Evolutionary conservation across 2,329 filamentous ascomycete species (phyloP), one percentile per base, ranked within the genome.

Genomic region (Nigrograna mackinnonii): DNA sequence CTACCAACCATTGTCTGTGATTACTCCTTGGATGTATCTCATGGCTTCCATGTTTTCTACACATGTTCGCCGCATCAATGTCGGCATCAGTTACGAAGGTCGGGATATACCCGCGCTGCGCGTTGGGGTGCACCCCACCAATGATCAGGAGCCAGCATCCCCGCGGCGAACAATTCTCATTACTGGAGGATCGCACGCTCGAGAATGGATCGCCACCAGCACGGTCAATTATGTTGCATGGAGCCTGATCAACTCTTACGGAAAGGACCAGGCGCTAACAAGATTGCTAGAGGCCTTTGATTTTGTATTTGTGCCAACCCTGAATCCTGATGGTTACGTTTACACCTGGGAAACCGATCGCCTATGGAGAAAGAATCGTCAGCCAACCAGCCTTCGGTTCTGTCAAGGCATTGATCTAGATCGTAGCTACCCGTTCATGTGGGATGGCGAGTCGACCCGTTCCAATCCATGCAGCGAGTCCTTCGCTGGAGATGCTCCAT

Each of bases 131-230:
- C 73, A 77, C 42, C 71, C 77, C 58, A 74, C 75, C 24, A 75
- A 76, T 62, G 59, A 74, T 40, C 60, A 78, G 20, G 68, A 77
- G 5, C 57, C 71, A 2, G 60, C 67, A 4, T 58, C 62, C 11
- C 77, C 75, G 4, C 82, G 88, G 37, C 89, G 89, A 65, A 92
- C 89, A 0, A 83, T 96, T 43, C 75, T 96, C 37, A 76, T 99
- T 16, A 85, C 85, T 4, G 94, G 90, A 40, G 92, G 92, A 36
- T 78, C 88, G n/a, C 94, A 97, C 67, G 92, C 91, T 3, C 83
- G 94, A 26, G 94, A 99, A 75, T 99, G 94, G 94, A 95, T 99
- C 52, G 89, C 90, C 35, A 91, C 87, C 1, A 94, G 86, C 58
- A 95, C 91, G 0, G 89, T 95, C 39, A 95, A 87, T 58, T 97